These are phyloP conservation scores for Penicillium sp. DNA, from an alignment of 2,329 filamentous ascomycete genomes.

Conservation along the genomic window DNA sequence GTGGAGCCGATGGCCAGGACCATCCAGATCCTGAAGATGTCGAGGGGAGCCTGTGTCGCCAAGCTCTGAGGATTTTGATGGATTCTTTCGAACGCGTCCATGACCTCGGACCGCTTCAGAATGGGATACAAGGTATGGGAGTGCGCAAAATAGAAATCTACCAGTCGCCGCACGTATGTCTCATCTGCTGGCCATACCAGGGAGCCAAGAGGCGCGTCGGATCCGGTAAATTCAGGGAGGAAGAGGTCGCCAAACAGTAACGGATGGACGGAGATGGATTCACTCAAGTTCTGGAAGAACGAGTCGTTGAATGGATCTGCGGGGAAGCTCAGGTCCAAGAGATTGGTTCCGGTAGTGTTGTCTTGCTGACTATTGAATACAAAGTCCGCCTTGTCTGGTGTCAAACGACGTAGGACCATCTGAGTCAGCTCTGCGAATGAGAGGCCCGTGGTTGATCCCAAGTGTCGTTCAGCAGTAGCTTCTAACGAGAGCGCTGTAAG, in stretches of 20 bases:
- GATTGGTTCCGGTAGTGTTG: slow-evolving; percentile 3
- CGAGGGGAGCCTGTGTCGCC: slow-evolving; percentile 26
- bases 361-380: slow-evolving; percentile 26
- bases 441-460: slow-evolving; percentile 40
- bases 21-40: slow-evolving; percentile 43
- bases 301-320: slow-evolving; percentile 11
- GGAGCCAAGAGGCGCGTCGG: slow-evolving; percentile 5
- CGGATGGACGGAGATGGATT: slow-evolving; percentile 1
- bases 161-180: slow-evolving; percentile 25
- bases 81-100: neutral
- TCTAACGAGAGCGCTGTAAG: slow-evolving; percentile 37
- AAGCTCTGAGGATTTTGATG: neutral
- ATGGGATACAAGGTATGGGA: slow-evolving; percentile 43
- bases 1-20: slow-evolving; percentile 43
- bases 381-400: slow-evolving; percentile 39
- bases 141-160: slow-evolving; percentile 42
- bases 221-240: neutral
- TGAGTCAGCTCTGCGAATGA: slow-evolving; percentile 41
- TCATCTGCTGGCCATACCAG: slow-evolving; percentile 9
- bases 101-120: slow-evolving; percentile 32
- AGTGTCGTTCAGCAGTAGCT: slow-evolving; percentile 39
- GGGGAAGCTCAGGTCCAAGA: neutral
- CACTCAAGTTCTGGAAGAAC: slow-evolving; percentile 6
- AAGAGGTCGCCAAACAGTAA: slow-evolving; percentile 1
- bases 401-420: slow-evolving; percentile 35